A percentile compares a stretch with the other conserved stretches of the same genome.
phyloP scores from a whole-genome alignment of 306 rosid species.

The Quercus rubra region DNA sequence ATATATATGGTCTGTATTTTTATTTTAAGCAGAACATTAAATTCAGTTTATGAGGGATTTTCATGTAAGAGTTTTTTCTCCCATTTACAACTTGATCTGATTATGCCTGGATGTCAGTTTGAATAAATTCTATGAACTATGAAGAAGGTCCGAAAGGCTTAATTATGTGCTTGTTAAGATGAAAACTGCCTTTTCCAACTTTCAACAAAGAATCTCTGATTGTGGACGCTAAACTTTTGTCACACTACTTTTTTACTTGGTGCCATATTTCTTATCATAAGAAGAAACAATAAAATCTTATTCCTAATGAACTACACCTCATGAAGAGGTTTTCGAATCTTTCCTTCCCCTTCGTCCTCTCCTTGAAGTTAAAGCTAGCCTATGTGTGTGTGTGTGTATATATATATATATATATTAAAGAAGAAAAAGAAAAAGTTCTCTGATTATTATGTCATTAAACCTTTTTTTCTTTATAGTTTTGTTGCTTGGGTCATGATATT shows the following conservation, averaged over 20 bases:
- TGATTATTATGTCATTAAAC: background rate
- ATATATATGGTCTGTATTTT: background rate
- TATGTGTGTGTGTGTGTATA: no score
- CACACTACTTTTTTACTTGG: no score
- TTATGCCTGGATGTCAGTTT: background rate
- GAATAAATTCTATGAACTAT: background rate
- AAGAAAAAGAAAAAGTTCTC: no score
- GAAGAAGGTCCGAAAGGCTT: background rate
- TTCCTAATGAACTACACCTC: no score
- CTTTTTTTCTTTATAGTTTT: background rate
- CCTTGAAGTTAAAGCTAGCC: no score
- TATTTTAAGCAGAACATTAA: background rate
- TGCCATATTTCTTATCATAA: no score
- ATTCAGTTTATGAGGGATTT: background rate
- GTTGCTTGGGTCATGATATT: slow-evolving; percentile 9
- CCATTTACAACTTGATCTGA: no score
- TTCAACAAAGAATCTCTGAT: background rate
- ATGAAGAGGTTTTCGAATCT: no score
- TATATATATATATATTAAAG: no score
- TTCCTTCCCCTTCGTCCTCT: no score
- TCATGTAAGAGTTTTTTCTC: background rate
- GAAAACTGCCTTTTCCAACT: background rate
- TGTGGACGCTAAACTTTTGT: no score
- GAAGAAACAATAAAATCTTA: no score
- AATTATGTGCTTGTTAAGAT: background rate